A percentile compares a stretch with the other conserved stretches of the same genome.
Conservation (phyloP, 805 yeast species). For the Spencermartinsiella europaea region DNA sequence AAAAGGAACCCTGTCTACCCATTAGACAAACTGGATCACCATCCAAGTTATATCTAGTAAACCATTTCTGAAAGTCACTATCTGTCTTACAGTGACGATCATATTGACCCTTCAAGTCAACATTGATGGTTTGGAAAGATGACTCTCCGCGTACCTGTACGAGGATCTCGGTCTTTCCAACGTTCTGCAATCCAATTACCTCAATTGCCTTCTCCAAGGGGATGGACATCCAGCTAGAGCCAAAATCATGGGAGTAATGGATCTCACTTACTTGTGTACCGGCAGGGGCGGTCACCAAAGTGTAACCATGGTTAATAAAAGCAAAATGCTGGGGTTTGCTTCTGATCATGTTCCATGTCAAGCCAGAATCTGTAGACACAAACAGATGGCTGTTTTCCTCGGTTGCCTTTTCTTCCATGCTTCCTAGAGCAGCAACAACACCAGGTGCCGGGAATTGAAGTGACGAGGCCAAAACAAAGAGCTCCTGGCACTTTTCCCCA, state of each 20-base stretch:
- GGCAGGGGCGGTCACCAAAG: constrained; percentile 50
- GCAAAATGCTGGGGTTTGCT: constrained; percentile 50
- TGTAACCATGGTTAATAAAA: constrained; percentile 75
- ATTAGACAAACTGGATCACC: constrained; percentile 47
- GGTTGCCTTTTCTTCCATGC: constrained; percentile 27
- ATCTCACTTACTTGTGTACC: constrained; percentile 34
- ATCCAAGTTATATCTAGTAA: constrained; percentile 38
- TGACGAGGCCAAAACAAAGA: constrained; percentile 26
- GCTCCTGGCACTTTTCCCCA: constrained; percentile 32
- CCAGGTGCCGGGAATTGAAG: constrained; percentile 38
- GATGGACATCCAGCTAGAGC: not conserved
- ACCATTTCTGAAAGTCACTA: constrained; percentile 62
- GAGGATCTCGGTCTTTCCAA: not conserved
- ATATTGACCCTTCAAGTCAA: not conserved
- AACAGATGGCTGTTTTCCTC: constrained; percentile 44
- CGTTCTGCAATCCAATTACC: not conserved
- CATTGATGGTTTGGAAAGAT: not conserved
- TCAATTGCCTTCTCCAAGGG: not conserved
- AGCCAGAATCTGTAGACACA: constrained; percentile 72
- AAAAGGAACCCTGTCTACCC: constrained; percentile 62
- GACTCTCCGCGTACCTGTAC: not conserved
- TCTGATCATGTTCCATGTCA: constrained; percentile 57
- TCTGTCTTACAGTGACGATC: constrained; percentile 22
- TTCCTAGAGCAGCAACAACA: constrained; percentile 41
- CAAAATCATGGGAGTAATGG: constrained; percentile 34